Percentiles rank a stretch among this genome's conserved stretches.
Evolutionary conservation across 176 grass and related monocot species (phyloP).

Genomic region (Dendrocalamus sinicus): DNA sequence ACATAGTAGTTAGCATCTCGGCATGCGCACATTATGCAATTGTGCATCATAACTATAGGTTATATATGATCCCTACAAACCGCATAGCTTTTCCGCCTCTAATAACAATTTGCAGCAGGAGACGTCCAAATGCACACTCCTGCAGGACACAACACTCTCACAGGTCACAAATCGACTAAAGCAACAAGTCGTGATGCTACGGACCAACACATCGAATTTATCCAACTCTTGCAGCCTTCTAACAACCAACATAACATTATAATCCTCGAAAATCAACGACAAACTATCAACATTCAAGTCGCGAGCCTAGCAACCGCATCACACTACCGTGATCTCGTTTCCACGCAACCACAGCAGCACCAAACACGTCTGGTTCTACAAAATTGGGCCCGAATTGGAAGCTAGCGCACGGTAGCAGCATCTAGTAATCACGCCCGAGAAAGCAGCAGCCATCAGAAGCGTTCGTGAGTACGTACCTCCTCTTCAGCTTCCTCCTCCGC

Average conservation of each 20-base stretch:
- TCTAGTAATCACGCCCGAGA: neutral
- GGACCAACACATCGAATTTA: neutral
- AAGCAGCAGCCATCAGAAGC: slow-evolving; percentile 24
- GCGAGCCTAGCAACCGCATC: neutral
- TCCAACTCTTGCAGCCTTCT: neutral
- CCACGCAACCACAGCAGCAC: slow-evolving; percentile 18
- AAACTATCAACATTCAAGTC: neutral
- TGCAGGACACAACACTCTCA: neutral
- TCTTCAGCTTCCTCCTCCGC: slow-evolving; percentile 56
- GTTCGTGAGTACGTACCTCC: slow-evolving; percentile 52
- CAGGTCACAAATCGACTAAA: neutral
- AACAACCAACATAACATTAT: neutral
- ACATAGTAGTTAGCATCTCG: neutral
- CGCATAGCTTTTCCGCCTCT: neutral
- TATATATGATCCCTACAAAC: neutral
- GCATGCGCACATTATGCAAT: neutral
- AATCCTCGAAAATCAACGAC: neutral
- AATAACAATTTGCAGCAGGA: slow-evolving; percentile 5
- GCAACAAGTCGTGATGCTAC: neutral
- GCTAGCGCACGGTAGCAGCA: neutral
- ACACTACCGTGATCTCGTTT: slow-evolving; percentile 10
- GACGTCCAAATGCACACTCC: slow-evolving; percentile 18
- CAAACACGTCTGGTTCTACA: neutral
- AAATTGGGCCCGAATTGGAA: neutral
- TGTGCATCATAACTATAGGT: neutral